These are phyloP conservation scores for Epichloe scottii DNA, from an alignment of 2,329 filamentous ascomycete species.

Conservation along the genomic window DNA sequence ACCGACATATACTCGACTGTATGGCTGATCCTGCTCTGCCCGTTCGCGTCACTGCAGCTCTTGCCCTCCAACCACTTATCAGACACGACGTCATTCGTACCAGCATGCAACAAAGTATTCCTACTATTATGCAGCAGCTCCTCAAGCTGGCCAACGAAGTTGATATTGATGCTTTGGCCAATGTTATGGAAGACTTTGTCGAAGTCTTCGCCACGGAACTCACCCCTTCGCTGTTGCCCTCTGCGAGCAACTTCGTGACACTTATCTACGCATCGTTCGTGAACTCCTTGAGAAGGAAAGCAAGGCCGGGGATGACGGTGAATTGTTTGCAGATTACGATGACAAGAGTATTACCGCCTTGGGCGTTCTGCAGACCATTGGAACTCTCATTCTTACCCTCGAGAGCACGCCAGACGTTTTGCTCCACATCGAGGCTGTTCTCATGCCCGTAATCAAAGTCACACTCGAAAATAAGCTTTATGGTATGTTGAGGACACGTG, in stretches of 20 bases:
- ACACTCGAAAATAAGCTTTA: conserved; percentile 97
- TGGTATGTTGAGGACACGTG: conserved; percentile 34
- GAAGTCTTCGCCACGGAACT: conserved; percentile 96
- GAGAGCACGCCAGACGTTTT: conserved; percentile 96
- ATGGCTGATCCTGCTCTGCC: conserved; percentile 93
- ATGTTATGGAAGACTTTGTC: conserved; percentile 99
- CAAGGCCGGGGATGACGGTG: conserved; percentile 62
- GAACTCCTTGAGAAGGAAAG: conserved; percentile 84
- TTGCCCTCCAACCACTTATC: conserved; percentile 90
- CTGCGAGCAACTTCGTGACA: conserved; percentile 90
- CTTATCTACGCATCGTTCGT: conserved; percentile 84
- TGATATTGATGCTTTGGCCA: conserved; percentile 90
- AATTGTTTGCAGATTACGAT: conserved; percentile 82
- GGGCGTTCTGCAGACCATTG: conserved; percentile 93
- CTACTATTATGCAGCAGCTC: conserved; percentile 98
- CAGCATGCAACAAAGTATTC: conserved; percentile 96
- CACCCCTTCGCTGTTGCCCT: conserved; percentile 90
- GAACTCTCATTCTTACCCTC: conserved; percentile 87
- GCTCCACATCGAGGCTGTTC: conserved; percentile 81
- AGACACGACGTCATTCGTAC: conserved; percentile 86
- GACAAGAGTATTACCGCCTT: conserved; percentile 98
- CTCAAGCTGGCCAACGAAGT: conserved; percentile 96
- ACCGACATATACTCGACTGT: conserved; percentile 90
- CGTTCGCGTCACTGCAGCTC: conserved; percentile 83
- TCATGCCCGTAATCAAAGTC: conserved; percentile 94